Percentiles rank a stretch among this genome's conserved stretches.
Conservation (phyloP, 345 rosid genomes). For the Sonneratia caseolaris region DNA sequence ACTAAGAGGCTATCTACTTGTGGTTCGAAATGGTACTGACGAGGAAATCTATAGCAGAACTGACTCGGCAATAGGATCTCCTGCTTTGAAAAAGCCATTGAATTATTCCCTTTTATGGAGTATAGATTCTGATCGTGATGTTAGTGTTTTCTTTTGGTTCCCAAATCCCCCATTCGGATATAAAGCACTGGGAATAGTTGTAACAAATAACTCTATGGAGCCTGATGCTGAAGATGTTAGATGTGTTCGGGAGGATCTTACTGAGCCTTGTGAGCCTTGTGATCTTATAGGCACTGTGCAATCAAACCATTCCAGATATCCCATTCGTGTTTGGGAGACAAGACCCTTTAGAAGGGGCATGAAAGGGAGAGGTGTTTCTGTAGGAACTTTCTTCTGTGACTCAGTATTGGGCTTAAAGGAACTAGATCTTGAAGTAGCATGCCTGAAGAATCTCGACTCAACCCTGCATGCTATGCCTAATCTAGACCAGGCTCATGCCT, state of each 20-base stretch:
- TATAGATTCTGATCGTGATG: slow-evolving; percentile 25
- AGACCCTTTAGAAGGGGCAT: slow-evolving; percentile 70
- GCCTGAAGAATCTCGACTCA: slow-evolving; percentile 63
- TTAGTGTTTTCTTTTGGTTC: slow-evolving; percentile 60
- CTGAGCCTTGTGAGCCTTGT: slow-evolving; percentile 56
- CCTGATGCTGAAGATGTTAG: slow-evolving; percentile 57
- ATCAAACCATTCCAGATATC: slow-evolving; percentile 22
- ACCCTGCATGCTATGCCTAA: slow-evolving; percentile 63
- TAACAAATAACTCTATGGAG: slow-evolving; percentile 31
- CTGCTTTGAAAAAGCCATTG: slow-evolving; percentile 50
- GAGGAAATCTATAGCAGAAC: slow-evolving; percentile 4
- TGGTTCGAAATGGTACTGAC: slow-evolving; percentile 28
- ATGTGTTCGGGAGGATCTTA: slow-evolving; percentile 77
- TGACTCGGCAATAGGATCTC: slow-evolving; percentile 7
- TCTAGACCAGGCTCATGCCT: slow-evolving; percentile 57
- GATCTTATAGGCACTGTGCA: slow-evolving; percentile 36
- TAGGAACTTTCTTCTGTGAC: slow-evolving; percentile 71
- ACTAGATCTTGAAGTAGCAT: slow-evolving; percentile 33
- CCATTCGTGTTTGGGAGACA: slow-evolving; percentile 53
- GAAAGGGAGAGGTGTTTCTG: slow-evolving; percentile 51
- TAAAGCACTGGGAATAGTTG: slow-evolving; percentile 72
- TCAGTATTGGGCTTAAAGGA: slow-evolving; percentile 27
- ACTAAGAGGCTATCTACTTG: slow-evolving; percentile 66
- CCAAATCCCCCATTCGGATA: slow-evolving; percentile 82
- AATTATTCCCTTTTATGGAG: slow-evolving; percentile 50